Evolutionary conservation across 2,329 filamentous ascomycete genomes (phyloP).

Genomic region (Catunica adiposa): DNA sequence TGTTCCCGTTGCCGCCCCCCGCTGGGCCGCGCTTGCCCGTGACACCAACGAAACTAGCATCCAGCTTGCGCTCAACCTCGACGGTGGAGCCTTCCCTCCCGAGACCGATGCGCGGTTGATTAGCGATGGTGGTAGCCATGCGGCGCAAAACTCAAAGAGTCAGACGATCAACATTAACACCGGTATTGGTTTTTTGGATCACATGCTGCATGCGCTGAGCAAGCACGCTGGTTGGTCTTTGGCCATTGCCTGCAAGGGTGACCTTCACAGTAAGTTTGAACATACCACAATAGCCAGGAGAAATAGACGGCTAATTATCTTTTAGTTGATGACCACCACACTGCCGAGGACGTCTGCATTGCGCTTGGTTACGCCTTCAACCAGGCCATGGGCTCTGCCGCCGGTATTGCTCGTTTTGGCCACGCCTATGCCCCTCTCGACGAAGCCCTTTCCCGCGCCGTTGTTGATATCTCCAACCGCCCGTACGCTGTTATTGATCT

Average conservation of each 20-base stretch:
- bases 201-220: constrained; percentile 93
- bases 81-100: constrained; percentile 64
- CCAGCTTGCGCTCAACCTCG: constrained; percentile 77
- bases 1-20: constrained; percentile 21
- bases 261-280: constrained; percentile 63
- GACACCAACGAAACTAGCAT: constrained; percentile 98
- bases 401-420: constrained; percentile 79
- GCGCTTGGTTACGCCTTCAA: constrained; percentile 78
- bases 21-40: constrained; percentile 65
- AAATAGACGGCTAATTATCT: background rate
- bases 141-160: constrained; percentile 65
- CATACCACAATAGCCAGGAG: background rate
- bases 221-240: constrained; percentile 95
- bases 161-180: constrained; percentile 81
- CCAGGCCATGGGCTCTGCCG: constrained; percentile 56
- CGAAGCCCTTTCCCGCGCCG: constrained; percentile 82
- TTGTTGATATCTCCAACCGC: constrained; percentile 87
- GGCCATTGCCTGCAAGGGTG: constrained; percentile 65
- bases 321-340: constrained; percentile 94
- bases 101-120: constrained; percentile 42
- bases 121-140: constrained; percentile 45
- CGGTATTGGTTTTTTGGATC: constrained; percentile 93
- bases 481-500: constrained; percentile 73
- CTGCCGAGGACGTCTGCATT: constrained; percentile 86
- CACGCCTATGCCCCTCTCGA: constrained; percentile 86